Conservation (phyloP, 106 monocot species). For the Hemerocallis citrina region DNA sequence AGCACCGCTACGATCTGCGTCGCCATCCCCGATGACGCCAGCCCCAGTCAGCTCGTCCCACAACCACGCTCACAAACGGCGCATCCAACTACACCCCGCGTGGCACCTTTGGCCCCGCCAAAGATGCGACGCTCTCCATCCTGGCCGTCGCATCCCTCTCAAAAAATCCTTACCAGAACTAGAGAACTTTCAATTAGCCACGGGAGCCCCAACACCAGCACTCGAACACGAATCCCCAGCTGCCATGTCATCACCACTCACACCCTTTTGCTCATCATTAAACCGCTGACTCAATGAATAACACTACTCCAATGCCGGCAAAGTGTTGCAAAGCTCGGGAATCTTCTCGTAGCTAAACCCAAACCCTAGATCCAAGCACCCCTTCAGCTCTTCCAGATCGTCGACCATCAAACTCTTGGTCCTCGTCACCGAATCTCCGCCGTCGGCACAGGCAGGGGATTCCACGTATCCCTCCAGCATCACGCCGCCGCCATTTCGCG, state of each 20-base stretch:
- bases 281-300: slow-evolving; percentile 39
- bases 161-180: too few species aligned
- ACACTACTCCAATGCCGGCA: slow-evolving; percentile 46
- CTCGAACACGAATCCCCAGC: not conserved
- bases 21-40: too few species aligned
- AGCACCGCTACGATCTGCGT: too few species aligned
- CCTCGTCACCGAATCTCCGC: slow-evolving; percentile 19
- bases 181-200: slow-evolving; percentile 42
- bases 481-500: not conserved
- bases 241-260: not conserved
- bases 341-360: slow-evolving; percentile 61
- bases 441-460: not conserved
- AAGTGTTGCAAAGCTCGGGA: slow-evolving; percentile 41
- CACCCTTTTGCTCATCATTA: slow-evolving; percentile 19
- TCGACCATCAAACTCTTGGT: slow-evolving; percentile 50
- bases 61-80: too few species aligned
- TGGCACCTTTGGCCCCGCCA: too few species aligned
- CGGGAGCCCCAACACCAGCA: not conserved
- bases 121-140: too few species aligned
- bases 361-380: slow-evolving; percentile 50
- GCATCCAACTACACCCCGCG: too few species aligned
- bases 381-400: slow-evolving; percentile 50
- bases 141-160: too few species aligned
- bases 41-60: too few species aligned
- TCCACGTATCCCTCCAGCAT: slow-evolving; percentile 11